Evolutionary conservation across 495 filamentous ascomycete genomes (phyloP), one percentile per base, ranked within the genome.

Genomic region (Pseudotulostoma volvatum): DNA sequence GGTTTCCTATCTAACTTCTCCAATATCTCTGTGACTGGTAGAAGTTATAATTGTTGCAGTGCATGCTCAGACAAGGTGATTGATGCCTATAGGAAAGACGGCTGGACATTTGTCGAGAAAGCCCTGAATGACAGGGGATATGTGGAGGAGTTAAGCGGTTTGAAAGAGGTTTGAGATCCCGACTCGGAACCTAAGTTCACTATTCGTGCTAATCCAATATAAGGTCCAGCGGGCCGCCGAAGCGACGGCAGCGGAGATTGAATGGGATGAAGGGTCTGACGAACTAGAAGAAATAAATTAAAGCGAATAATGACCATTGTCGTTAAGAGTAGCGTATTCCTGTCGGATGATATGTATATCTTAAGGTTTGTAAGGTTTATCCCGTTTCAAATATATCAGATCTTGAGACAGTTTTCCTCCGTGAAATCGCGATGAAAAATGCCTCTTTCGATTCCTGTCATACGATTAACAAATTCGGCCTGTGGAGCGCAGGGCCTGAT

Each of bases 1-100:
- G 90, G 90, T 11, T 96, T 86, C 54, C 68, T 96, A n/a, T 71
- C 75, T 34, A 81, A 59, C 7, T 96, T 87, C 55, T 73, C 82
- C 52, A 94, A 87, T 49, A 70, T 95, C 44, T 57, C 77, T 20
- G 76, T 96, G 34, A 75, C 72, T 42, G 88, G 90, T 7, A 67
- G 67, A 44, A 84, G 79, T 38, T 97, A 93, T 51, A 74, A 85
- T 39, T 86, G 77, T 57, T 97, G 90, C 54, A 90, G 84, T 42
- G 90, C 87, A 14, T 97, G 90, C 54, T 92, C 84, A 42, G 70
- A 75, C 19, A 77, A 69, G 30, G 72, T 97, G 15, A 52, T 84
- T 11, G 59, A 66, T 20, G 76, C 74, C 8, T 97, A 94, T 50
- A 64, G 68, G 42, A 56, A 64, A 18, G 70, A 79, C 32, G 83